Evolutionary conservation across 352 stramenopile species (phyloP).

Genomic region (Globisporangium polare): DNA sequence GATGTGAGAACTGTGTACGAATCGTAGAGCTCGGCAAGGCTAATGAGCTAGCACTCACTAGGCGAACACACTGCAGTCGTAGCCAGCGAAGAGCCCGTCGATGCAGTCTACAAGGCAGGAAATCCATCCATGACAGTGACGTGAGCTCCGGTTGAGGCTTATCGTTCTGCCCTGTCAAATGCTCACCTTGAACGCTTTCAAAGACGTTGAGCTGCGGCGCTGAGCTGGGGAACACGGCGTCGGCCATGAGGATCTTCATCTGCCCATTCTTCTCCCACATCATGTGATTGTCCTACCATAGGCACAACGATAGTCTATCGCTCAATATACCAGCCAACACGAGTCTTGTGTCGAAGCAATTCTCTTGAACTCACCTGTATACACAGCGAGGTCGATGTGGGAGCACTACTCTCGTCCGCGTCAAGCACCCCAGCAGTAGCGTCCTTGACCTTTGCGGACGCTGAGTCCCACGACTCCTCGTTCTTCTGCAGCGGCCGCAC

Average conservation of each 20-base stretch:
- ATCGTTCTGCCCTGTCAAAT: not conserved
- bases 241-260: slow-evolving; percentile 45
- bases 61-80: slow-evolving; percentile 68
- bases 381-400: slow-evolving; percentile 19
- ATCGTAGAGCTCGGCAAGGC: not conserved
- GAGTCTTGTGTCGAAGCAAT: not conserved
- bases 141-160: too few relatives aligned
- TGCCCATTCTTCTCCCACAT: slow-evolving; percentile 70
- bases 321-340: not conserved
- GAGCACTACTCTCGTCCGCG: not conserved
- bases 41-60: slow-evolving; percentile 32
- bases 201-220: slow-evolving; percentile 43
- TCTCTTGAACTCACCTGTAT: slow-evolving; percentile 24
- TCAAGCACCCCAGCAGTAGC: not conserved
- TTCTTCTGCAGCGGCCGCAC: slow-evolving; percentile 47
- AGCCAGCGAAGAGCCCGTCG: slow-evolving; percentile 52
- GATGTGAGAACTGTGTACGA: slow-evolving; percentile 4
- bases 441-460: not conserved
- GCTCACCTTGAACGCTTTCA: slow-evolving; percentile 48
- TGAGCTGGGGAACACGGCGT: slow-evolving; percentile 42
- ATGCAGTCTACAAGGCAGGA: slow-evolving; percentile 40
- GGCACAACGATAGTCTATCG: not conserved
- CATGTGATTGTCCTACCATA: slow-evolving; percentile 32
- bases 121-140: not conserved
- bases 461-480: slow-evolving; percentile 35